These are phyloP conservation scores for Mrakia frigida DNA, from an alignment of 768 basidiomycete genomes.

Conservation along the genomic window DNA sequence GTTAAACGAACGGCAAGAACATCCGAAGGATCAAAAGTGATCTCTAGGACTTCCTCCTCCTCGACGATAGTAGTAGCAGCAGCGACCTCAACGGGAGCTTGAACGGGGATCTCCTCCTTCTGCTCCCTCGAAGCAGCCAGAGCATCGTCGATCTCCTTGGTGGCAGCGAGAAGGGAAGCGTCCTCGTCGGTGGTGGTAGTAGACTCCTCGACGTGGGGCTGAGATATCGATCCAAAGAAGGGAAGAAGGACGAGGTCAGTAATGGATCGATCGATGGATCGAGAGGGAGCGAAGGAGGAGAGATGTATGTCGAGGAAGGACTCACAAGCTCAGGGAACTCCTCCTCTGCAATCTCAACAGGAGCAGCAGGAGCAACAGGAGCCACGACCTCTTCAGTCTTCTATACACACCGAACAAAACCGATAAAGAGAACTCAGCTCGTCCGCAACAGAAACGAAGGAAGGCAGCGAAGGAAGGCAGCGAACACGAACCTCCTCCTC, in stretches of 20 bases:
- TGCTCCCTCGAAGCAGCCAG: not conserved
- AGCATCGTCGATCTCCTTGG: not conserved
- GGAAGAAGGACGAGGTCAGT: not conserved
- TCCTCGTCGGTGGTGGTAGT: not conserved
- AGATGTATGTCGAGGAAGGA: no score
- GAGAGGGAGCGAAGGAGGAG: not conserved
- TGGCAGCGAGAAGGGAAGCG: not conserved
- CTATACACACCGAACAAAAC: no score
- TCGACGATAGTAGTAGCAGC: not conserved
- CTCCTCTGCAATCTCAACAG: not conserved
- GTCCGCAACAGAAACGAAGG: no score
- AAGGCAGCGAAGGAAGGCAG: not conserved
- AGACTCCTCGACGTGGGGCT: not conserved
- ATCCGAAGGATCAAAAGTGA: conserved; percentile 4
- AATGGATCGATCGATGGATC: not conserved
- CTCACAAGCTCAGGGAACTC: conserved; percentile 20
- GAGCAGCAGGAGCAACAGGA: not conserved
- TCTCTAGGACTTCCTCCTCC: not conserved
- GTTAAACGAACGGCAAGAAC: conserved; percentile 13
- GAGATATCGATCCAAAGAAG: not conserved
- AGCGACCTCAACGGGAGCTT: not conserved
- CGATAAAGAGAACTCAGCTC: no score
- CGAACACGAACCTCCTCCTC: not conserved
- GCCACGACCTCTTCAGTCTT: not conserved
- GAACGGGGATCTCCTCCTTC: not conserved